A percentile compares a stretch with the other conserved stretches of the same genome.
phyloP scores from a whole-genome alignment of 1,139 yeast genomes.

The Pichia sp. region DNA sequence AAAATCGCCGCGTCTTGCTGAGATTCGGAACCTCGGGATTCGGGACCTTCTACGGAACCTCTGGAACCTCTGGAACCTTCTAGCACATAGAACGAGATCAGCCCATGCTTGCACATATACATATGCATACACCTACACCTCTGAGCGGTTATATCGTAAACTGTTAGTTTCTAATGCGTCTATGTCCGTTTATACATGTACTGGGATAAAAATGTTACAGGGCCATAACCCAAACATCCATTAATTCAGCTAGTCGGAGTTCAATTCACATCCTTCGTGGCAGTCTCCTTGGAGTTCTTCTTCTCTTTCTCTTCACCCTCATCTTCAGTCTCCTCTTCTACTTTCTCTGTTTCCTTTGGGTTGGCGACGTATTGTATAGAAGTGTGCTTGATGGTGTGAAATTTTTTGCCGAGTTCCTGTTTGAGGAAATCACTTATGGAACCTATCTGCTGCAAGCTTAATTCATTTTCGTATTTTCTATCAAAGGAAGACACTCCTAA shows the following conservation, averaged over 20 bases:
- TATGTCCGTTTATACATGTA: background rate
- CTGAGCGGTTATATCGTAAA: background rate
- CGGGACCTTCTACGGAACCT: too few species aligned
- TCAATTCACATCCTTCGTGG: too few species aligned
- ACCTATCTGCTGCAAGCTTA: slow-evolving; percentile 40
- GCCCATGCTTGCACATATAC: too few species aligned
- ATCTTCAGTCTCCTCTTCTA: slow-evolving; percentile 2
- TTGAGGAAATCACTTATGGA: slow-evolving; percentile 31
- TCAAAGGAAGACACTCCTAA: slow-evolving; percentile 35
- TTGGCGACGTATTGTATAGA: slow-evolving; percentile 28
- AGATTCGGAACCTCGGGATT: too few species aligned
- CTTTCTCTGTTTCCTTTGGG: background rate
- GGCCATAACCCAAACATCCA: too few species aligned
- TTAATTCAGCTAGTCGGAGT: too few species aligned
- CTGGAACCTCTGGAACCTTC: too few species aligned
- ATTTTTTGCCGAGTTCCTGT: slow-evolving; percentile 26
- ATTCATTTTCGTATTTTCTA: slow-evolving; percentile 33
- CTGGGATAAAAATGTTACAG: background rate
- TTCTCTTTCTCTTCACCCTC: slow-evolving; percentile 1
- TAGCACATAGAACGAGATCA: too few species aligned
- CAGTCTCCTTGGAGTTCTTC: background rate
- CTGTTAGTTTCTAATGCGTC: background rate
- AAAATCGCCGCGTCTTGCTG: background rate
- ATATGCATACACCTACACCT: too few species aligned
- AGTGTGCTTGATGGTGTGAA: slow-evolving; percentile 29